Base-by-base conservation (phyloP, 2,329 filamentous ascomycete genomes). In the Trichophyton verrucosum region DNA sequence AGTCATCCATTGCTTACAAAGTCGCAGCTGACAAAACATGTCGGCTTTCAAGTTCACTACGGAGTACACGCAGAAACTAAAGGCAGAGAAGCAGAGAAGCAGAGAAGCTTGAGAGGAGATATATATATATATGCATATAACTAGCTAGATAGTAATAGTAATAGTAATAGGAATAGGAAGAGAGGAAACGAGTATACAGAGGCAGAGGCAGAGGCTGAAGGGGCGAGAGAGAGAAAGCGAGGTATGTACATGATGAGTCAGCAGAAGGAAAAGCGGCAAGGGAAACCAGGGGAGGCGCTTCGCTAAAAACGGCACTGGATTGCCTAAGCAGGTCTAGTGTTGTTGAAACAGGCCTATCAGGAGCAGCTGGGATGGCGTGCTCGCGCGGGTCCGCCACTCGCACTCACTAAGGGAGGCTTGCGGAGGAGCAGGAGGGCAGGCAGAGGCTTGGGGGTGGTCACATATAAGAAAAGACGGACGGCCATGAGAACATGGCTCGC, bases 321-420 rank as follows among this genome's bases (percentile, higher is more conserved):
- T 53, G 9, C 49, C 49, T 30, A 33, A 53, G 30, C 11, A 53
- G 22, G 49, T n/a, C 49, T 53, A 53, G 49, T 33, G 49, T 47
- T 33, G 22, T 53, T 53, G 49, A 53, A 53, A 33, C 49, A n/a
- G 49, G 49, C 49, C 49, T 30, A 53, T 53, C 49, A 30, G 49
- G 27, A n/a, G 22, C 13, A 13, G 49, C 17, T 24, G 22, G 17
- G 49, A 53, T 53, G 49, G 49, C 49, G 49, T 53, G 49, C 49
- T 53, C 24, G 49, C 49, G 15, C 22, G 22, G 49, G 49, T 24
- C 49, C 49, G 49, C 49, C 49, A 53, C 49, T 30, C 4, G 17
- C 17, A 47, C 49, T 38, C 33, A 36, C 33, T 36, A 36, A 36
- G 3, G 33, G 24, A 4, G 24, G 24, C 24, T 27, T 27, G 24